Base-by-base conservation (phyloP, 768 basidiomycete genomes). In the Gloeophyllum trabeum region DNA sequence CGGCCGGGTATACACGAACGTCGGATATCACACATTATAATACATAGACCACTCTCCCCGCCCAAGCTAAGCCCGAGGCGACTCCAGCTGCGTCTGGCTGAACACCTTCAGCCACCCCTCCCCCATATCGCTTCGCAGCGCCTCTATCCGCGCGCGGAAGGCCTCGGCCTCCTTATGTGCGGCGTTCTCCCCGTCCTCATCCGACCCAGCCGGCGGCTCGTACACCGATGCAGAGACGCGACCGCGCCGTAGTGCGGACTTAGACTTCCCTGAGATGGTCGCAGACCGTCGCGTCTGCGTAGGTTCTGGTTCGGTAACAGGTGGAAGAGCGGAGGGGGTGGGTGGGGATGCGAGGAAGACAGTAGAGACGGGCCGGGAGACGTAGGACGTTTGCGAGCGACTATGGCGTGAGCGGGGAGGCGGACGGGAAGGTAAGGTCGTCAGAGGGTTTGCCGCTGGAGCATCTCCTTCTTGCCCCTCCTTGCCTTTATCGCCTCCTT, bases 91-190 rank as follows among this genome's bases (percentile, higher is more conserved):
- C 25, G 76, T 77, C 63, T 85, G 81, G 45, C 76, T 84, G 52
- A 84, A 79, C 24, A 91, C 86, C 58, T 82, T 84, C 53, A 93
- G 53, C 88, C 87, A 93, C 6, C 79, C 78, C 19, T 92, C 90
- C 2, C 90, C 90, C 70, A 92, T 89, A 53, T 93, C 90, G 45
- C 76, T 70, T 58, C 86, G 79, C 57, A 93, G 52, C 14, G 80
- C 80, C 65, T 92, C 90, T 40, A 93, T 82, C 51, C 71, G 71
- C 43, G 75, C 73, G 37, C 90, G 70, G 57, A 84, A 88, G 35
- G 77, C 71, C 44, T 88, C 88, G 20, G 72, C 82, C 47, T 74
- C 69, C 49, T 64, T 52, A 45, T 71, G 57, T 53, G 67, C 63
- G 20, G 54, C 53, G 21, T 52, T 55, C 20, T 50, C 55, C 21